Percentiles rank a stretch among this genome's conserved stretches.
These are phyloP conservation scores for Camellia granthamiana DNA, from an alignment of 148 eudicot species.

Conservation along the genomic window DNA sequence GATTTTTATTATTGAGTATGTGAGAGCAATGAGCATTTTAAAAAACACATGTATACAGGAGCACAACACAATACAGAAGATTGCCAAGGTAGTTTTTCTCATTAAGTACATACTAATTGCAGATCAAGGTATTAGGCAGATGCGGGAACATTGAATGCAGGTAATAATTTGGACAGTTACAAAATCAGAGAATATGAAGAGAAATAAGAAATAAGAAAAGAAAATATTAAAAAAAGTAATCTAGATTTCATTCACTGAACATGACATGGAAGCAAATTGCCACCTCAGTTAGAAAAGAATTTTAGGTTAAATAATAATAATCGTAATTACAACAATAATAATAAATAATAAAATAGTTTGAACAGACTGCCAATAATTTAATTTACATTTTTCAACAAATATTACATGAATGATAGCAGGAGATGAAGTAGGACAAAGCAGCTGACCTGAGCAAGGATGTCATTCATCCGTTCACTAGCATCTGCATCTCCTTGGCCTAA, in stretches of 20 bases:
- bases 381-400: background rate
- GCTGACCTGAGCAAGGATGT: slow-evolving; percentile 95
- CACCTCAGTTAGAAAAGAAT: background rate
- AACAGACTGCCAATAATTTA: background rate
- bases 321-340: background rate
- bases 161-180: background rate
- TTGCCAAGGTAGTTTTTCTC: background rate
- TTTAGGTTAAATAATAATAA: background rate
- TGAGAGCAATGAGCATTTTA: background rate
- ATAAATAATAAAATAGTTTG: background rate
- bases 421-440: slow-evolving; percentile 15
- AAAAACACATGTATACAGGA: background rate
- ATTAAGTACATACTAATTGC: background rate
- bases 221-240: background rate
- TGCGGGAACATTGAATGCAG: background rate
- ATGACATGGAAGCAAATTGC: slow-evolving; percentile 2
- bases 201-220: background rate
- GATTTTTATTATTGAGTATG: background rate
- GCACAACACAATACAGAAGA: background rate
- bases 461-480: slow-evolving; percentile 96
- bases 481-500: slow-evolving; percentile 95
- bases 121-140: background rate
- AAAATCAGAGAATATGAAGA: background rate
- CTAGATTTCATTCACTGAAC: background rate
- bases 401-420: slow-evolving; percentile 5